Base-by-base conservation (phyloP, 108 stramenopile genomes). In the Mediolabrus comicus region DNA sequence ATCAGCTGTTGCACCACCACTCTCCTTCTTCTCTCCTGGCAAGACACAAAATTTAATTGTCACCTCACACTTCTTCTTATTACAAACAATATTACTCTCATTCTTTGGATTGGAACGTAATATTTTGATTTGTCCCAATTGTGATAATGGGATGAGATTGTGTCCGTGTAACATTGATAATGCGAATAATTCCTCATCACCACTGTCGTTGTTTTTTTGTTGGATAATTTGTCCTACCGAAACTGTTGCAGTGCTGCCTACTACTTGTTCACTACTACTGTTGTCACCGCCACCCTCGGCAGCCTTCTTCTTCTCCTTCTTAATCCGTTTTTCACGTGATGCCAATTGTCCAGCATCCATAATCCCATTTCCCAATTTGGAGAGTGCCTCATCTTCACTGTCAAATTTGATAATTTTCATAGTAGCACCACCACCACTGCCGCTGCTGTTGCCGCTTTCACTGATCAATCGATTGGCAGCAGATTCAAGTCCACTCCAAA, bases 21-120 rank as follows among this genome's bases (percentile, higher is more conserved):
- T 80, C 52, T 7, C 35, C 22, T 41, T 17, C 27, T 82, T 67
- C 35, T 73, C 69, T 10, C 30, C 2, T 34, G 72, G 72, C 41
- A 46, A 31, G 3, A 89, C 84, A 33, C 62, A 74, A 52, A 90
- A 90, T 59, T 90, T 90, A 13, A 90, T 29, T 14, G 76, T 73
- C 38, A 90, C 58, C 31, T 87, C 85, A 41, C 84, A 83, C 36
- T 86, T 84, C 27, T 80, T 84, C 67, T 87, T 88, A 64, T 88
- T 85, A 24, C 87, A 84, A 49, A 74, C 75, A 32, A 56, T 59
- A 25, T 78, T 67, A 25, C 30, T 63, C 6, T 67, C 74, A 62
- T 53, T 54, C 33, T 67, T 58, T 2, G 67, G 72, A 35, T 74
- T 57, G 3, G 25, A 54, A 2, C 76, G 53, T n/a, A 72, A 59